Conservation (phyloP, 2,329 filamentous ascomycete species). For the Daldinia sp. region DNA sequence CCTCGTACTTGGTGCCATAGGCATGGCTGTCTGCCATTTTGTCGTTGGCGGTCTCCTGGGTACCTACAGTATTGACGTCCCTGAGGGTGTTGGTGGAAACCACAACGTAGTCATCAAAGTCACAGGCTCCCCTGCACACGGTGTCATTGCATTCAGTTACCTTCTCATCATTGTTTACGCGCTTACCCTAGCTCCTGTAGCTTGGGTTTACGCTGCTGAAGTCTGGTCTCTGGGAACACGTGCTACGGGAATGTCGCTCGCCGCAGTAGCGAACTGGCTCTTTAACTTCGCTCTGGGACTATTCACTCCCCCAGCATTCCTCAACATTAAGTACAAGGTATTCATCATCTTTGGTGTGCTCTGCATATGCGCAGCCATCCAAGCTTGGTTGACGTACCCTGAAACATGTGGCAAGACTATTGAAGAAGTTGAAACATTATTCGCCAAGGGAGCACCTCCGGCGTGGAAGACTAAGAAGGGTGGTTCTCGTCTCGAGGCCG, state of each 20-base stretch:
- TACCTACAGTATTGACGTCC: slow-evolving; percentile 57
- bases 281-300: slow-evolving; percentile 72
- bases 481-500: slow-evolving; percentile 47
- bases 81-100: slow-evolving; percentile 61
- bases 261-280: slow-evolving; percentile 65
- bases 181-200: slow-evolving; percentile 72
- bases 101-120: slow-evolving; percentile 67
- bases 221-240: slow-evolving; percentile 72
- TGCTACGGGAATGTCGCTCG: slow-evolving; percentile 69
- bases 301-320: slow-evolving; percentile 69
- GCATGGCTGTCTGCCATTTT: slow-evolving; percentile 73
- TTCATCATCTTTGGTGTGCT: slow-evolving; percentile 58
- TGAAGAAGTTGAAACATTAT: slow-evolving; percentile 55
- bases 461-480: slow-evolving; percentile 57
- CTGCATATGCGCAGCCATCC: slow-evolving; percentile 51
- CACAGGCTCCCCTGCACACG: slow-evolving; percentile 65
- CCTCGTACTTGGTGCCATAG: slow-evolving; percentile 72
- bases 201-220: slow-evolving; percentile 75
- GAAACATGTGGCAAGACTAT: slow-evolving; percentile 56
- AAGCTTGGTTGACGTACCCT: slow-evolving; percentile 55
- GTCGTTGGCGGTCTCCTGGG: slow-evolving; percentile 66
- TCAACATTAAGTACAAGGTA: slow-evolving; percentile 67
- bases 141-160: slow-evolving; percentile 74
- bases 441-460: slow-evolving; percentile 51
- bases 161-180: slow-evolving; percentile 73